Evolutionary conservation across 1,139 yeast species (phyloP).

Genomic region (Blastobotrys raffinosifermentans): DNA sequence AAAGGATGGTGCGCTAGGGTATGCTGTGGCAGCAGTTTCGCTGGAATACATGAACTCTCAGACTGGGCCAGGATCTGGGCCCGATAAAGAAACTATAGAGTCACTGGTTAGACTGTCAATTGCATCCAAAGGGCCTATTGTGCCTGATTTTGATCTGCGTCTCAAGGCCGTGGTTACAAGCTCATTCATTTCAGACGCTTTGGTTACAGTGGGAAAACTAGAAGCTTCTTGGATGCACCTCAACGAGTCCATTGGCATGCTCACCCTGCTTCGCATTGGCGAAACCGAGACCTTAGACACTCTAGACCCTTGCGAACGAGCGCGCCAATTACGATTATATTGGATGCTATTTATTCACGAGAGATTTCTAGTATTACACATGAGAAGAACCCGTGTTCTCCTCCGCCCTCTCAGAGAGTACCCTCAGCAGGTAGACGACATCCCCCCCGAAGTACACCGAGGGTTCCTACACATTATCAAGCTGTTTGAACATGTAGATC

Average conservation of each 20-base stretch:
- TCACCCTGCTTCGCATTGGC: conserved; percentile 12
- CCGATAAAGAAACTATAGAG: conserved; percentile 1
- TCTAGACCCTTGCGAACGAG: conserved; percentile 9
- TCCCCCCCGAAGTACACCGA: conserved; percentile 12
- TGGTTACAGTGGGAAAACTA: conserved; percentile 14
- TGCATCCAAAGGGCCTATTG: conserved; percentile 13
- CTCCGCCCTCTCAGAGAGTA: conserved; percentile 10
- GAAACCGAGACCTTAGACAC: conserved; percentile 4
- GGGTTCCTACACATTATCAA: conserved; percentile 19
- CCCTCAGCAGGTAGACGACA: background rate
- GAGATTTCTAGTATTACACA: conserved; percentile 19
- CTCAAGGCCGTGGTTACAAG: conserved; percentile 13
- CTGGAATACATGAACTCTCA: conserved; percentile 11
- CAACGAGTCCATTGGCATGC: conserved; percentile 19
- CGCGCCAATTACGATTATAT: conserved; percentile 16
- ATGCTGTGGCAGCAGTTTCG: conserved; percentile 17
- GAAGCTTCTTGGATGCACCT: conserved; percentile 18
- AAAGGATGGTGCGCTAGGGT: conserved; percentile 14
- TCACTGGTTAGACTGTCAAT: conserved; percentile 12
- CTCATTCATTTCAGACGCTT: conserved; percentile 13
- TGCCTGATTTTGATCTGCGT: conserved; percentile 6
- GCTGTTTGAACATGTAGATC: conserved; percentile 17
- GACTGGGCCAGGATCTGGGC: background rate
- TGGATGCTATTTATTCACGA: conserved; percentile 21
- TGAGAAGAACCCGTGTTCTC: conserved; percentile 6